Evolutionary conservation across 2,329 filamentous ascomycete species (phyloP).

Genomic region (Colletotrichum caudatum): DNA sequence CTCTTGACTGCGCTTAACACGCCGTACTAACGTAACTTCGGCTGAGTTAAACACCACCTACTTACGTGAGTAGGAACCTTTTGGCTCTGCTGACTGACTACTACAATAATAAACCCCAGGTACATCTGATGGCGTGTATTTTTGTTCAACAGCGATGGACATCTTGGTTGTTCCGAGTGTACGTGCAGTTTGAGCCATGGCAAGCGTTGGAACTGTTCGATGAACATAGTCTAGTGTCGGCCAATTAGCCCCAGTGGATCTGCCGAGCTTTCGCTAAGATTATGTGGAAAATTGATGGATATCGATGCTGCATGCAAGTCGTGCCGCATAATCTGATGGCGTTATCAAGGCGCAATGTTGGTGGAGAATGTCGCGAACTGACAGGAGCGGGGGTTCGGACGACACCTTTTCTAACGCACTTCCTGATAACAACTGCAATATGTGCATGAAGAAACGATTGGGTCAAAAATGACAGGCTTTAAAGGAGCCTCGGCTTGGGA

Average conservation of each 20-base stretch:
- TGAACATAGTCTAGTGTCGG: conserved; percentile 10
- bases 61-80: no score
- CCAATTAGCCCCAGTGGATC: neutral
- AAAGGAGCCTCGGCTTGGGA: neutral
- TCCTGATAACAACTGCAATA: neutral
- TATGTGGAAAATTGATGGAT: conserved; percentile 9
- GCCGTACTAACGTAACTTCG: no score
- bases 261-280: conserved; percentile 10
- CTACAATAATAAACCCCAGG: no score
- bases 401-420: no score
- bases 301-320: neutral
- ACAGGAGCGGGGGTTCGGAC: conserved; percentile 7
- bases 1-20: no score
- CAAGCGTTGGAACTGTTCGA: neutral
- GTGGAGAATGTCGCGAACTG: conserved; percentile 32
- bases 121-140: neutral
- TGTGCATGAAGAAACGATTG: neutral
- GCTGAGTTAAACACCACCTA: no score
- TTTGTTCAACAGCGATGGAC: neutral
- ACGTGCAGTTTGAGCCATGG: neutral
- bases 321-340: conserved; percentile 26
- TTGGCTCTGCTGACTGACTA: no score
- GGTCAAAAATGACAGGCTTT: neutral
- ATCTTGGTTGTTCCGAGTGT: neutral
- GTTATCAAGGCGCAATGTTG: conserved; percentile 36